Conservation (phyloP, 83 land plant genomes). For the Picea abies region DNA sequence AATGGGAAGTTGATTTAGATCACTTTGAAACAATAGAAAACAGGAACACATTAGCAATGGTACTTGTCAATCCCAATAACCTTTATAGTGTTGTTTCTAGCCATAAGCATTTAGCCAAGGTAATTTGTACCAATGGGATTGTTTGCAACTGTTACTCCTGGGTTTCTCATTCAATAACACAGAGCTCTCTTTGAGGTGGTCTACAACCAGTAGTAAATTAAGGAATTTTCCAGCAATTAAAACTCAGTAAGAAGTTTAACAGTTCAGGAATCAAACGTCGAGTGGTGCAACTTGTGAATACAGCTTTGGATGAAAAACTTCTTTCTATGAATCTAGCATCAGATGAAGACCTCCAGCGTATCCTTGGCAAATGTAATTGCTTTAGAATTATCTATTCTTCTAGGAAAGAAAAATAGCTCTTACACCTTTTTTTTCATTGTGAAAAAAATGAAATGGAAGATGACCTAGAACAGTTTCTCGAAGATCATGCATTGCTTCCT, state of each 20-base stretch:
- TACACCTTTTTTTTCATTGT: background rate
- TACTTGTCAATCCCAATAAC: conserved; percentile 50
- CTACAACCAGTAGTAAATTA: no score
- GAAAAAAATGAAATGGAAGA: conserved; percentile 7
- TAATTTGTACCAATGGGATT: background rate
- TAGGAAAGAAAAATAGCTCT: conserved; percentile 38
- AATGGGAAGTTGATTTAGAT: conserved; percentile 50
- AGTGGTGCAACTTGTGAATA: conserved; percentile 90
- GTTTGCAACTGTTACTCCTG: no score
- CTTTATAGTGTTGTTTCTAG: conserved; percentile 52
- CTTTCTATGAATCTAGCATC: conserved; percentile 64
- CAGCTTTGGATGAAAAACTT: conserved; percentile 77
- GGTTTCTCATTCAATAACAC: no score
- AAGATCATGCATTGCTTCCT: conserved; percentile 9
- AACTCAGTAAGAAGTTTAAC: no score
- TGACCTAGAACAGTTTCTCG: conserved; percentile 3
- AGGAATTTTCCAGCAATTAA: no score
- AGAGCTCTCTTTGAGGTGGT: no score
- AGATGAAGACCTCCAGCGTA: conserved; percentile 79
- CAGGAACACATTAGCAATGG: conserved; percentile 41
- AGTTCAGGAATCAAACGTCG: conserved; percentile 39
- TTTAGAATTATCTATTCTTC: conserved; percentile 42
- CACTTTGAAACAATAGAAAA: conserved; percentile 28
- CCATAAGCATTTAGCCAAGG: conserved; percentile 40
- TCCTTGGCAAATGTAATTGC: conserved; percentile 66